A percentile compares a stretch with the other conserved stretches of the same genome.
phyloP scores from a whole-genome alignment of 1,284 basidiomycete genomes.

The Malassezia psittaci region DNA sequence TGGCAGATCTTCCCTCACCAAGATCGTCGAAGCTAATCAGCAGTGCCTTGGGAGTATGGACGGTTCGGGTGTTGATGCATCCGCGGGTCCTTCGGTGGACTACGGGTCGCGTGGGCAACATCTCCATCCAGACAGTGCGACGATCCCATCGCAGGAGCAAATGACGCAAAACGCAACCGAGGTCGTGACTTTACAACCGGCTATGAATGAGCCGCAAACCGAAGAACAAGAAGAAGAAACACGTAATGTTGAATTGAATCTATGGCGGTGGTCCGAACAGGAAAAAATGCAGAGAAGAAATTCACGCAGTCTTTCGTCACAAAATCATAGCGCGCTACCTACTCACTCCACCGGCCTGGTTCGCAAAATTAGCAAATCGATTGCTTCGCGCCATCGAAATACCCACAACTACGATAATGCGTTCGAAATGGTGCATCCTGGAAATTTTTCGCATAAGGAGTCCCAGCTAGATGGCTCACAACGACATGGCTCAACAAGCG shows the following conservation, averaged over 20 bases:
- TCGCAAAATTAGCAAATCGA: conserved; percentile 10
- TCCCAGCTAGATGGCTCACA: neutral
- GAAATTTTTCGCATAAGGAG: neutral
- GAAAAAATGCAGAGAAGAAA: conserved; percentile 5
- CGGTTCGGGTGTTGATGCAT: neutral
- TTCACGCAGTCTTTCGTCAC: neutral
- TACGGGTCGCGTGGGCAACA: neutral
- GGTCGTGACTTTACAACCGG: neutral
- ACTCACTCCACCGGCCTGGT: conserved; percentile 3
- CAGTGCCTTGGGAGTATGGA: neutral
- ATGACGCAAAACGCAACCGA: neutral
- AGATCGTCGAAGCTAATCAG: no score
- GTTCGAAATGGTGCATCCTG: neutral
- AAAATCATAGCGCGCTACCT: neutral
- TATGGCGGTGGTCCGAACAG: conserved; percentile 13
- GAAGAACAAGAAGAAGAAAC: conserved; percentile 14
- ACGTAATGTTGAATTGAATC: conserved; percentile 12
- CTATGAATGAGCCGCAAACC: neutral
- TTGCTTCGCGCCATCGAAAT: conserved; percentile 4
- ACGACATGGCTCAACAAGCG: neutral
- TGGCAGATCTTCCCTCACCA: neutral
- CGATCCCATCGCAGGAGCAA: neutral
- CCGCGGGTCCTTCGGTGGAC: neutral
- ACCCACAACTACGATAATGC: neutral
- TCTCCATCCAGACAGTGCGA: neutral